phyloP scores from a whole-genome alignment of 1,139 yeast species.

The Hyphopichia fennica region DNA sequence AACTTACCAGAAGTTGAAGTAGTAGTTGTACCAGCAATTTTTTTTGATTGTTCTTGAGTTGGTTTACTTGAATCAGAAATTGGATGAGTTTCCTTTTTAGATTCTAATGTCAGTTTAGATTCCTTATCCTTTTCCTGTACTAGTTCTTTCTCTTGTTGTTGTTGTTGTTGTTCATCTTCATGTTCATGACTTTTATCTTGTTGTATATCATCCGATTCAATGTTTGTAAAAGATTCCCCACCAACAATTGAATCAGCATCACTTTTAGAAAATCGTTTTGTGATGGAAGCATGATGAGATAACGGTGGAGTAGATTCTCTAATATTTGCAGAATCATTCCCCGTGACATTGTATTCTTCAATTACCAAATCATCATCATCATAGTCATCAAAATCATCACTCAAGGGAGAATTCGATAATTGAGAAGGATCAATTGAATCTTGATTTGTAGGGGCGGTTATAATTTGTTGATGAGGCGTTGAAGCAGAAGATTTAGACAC shows the following conservation, averaged over 20 bases:
- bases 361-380: neutral
- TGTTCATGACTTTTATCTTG: constrained; percentile 3
- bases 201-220: neutral
- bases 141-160: constrained; percentile 1
- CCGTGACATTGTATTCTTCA: neutral
- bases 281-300: neutral
- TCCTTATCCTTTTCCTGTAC: constrained; percentile 2
- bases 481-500: neutral
- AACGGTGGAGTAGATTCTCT: no score
- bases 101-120: neutral
- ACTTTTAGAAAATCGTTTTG: constrained; percentile 18
- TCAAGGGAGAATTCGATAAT: constrained; percentile 1
- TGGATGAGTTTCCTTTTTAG: no score
- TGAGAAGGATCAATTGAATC: neutral
- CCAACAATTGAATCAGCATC: constrained; percentile 46
- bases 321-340: no score
- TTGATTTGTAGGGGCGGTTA: no score
- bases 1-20: constrained; percentile 7
- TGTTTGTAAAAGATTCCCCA: constrained; percentile 26
- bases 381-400: neutral
- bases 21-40: neutral
- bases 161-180: constrained; percentile 3
- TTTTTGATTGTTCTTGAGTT: constrained; percentile 8
- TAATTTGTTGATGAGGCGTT: neutral
- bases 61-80: constrained; percentile 15